Base-by-base conservation (phyloP, 1,139 yeast genomes). In the Sugiyamaella neomexicana region DNA sequence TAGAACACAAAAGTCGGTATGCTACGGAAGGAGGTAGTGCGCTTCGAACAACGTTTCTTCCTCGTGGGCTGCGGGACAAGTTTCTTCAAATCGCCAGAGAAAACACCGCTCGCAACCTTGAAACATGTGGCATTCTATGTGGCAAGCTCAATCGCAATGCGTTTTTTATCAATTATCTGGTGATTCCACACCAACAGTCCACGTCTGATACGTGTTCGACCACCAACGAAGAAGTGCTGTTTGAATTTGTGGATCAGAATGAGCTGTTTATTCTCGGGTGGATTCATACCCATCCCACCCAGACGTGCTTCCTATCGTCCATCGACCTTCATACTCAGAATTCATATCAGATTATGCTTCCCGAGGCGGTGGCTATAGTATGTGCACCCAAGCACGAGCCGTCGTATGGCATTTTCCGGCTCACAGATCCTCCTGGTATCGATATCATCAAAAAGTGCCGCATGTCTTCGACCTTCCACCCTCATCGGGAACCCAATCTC, bases 261-360 rank as follows among this genome's bases (percentile, higher is more conserved):
- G 83, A 80, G 58, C 67, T 82, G 43, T 80, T 82, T 60, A 78
- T 82, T 23, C 69, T 82, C 1, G 87, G 87, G 7, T 82, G 87
- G 87, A 82, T 82, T 51, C 87, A 82, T 65, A 82, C 86, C 6
- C 86, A 82, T 63, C 87, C 87, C 2, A 78, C 85, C 5, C 87
- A 82, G 64, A 73, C 84, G 8, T 82, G 87, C 59, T 82, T 82
- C 63, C 65, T 82, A 64, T 78, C 83, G 13, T 79, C 85, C 0
- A 79, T 82, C 50, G 87, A 82, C 63, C 68, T 82, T 52, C 87
- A 82, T 65, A 82, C 86, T 1, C 86, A 82, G 58, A 78, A 77
- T 58, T 77, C 83, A 1, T 82, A 82, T 65, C 87, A 82, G 67
- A 74, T 81, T 53, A 82, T 82, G 86, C 72, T 82, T n/a, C 82